phyloP scores from a whole-genome alignment of 1,284 basidiomycete genomes.

The Meira miltonrushii region DNA sequence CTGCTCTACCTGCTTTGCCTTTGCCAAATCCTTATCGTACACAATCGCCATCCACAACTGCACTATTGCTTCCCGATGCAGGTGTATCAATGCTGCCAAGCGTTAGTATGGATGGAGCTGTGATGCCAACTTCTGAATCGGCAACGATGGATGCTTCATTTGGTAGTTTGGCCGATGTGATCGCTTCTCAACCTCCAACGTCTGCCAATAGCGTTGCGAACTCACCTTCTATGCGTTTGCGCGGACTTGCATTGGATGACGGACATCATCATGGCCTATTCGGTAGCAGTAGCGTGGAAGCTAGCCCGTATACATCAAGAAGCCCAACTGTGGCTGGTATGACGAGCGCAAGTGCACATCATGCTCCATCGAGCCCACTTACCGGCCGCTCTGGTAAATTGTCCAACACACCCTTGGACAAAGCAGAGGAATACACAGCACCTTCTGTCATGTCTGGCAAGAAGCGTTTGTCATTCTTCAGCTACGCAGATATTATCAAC shows the following conservation, averaged over 20 bases:
- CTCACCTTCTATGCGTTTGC: not conserved
- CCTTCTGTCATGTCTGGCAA: not conserved
- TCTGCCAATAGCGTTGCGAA: not conserved
- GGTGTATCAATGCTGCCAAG: conserved; percentile 17
- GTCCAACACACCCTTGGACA: not conserved
- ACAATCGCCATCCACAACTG: conserved; percentile 26
- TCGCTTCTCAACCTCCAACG: conserved; percentile 6
- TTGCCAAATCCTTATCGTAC: conserved; percentile 40
- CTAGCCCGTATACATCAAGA: conserved; percentile 1
- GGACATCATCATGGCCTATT: not conserved
- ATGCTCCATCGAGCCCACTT: not conserved
- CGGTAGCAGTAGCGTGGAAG: not conserved
- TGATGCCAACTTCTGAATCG: conserved; percentile 38
- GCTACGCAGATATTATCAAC: conserved; percentile 47
- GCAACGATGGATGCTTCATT: conserved; percentile 39
- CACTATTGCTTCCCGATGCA: not conserved
- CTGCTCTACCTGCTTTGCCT: conserved; percentile 37
- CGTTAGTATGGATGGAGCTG: conserved; percentile 49
- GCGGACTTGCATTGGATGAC: conserved; percentile 5
- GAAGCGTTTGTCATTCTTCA: conserved; percentile 44
- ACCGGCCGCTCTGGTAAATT: not conserved
- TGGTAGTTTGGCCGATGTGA: conserved; percentile 39
- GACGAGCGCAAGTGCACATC: not conserved
- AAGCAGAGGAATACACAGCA: not conserved
- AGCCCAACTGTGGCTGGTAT: not conserved